phyloP scores from a whole-genome alignment of 2,329 filamentous ascomycete genomes.

The Fusarium buxicola region DNA sequence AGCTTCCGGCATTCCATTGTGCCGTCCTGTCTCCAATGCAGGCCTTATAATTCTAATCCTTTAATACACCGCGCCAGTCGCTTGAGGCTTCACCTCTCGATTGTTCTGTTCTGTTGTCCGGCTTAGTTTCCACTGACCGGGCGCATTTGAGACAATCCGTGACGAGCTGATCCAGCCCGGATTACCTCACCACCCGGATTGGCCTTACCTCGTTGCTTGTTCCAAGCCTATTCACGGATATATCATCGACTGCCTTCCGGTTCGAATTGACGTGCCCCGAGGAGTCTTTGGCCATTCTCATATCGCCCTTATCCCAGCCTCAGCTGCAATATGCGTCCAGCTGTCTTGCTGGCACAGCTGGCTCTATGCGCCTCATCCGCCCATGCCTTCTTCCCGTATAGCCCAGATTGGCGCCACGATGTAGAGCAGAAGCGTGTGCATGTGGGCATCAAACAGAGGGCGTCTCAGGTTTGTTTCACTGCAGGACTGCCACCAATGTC shows the following conservation, averaged over 20 bases:
- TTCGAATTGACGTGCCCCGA: slow-evolving; percentile 1
- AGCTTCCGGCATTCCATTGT: slow-evolving; percentile 38
- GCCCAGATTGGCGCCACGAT: slow-evolving; percentile 52
- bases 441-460: slow-evolving; percentile 57
- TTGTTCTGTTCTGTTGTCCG: slow-evolving; percentile 4
- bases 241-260: slow-evolving; percentile 21
- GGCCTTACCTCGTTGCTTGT: slow-evolving; percentile 12
- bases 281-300: slow-evolving; percentile 15
- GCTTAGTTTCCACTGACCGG: slow-evolving; percentile 16
- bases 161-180: slow-evolving; percentile 28
- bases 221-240: slow-evolving; percentile 12
- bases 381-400: slow-evolving; percentile 62
- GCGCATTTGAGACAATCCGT: slow-evolving; percentile 40
- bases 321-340: slow-evolving; percentile 55
- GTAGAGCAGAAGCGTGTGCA: slow-evolving; percentile 48
- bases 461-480: slow-evolving; percentile 47
- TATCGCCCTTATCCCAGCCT: slow-evolving; percentile 12
- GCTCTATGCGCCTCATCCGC: slow-evolving; percentile 60
- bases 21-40: slow-evolving; percentile 42
- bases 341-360: slow-evolving; percentile 57
- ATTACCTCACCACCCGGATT: slow-evolving; percentile 24
- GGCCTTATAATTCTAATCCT: slow-evolving; percentile 48
- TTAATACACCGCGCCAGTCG: slow-evolving; percentile 43
- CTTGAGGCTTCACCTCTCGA: slow-evolving; percentile 25
- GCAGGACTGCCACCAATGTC: slow-evolving; percentile 8